Evolutionary conservation across 2,329 filamentous ascomycete species (phyloP).

Genomic region (Botryotinia globosa): DNA sequence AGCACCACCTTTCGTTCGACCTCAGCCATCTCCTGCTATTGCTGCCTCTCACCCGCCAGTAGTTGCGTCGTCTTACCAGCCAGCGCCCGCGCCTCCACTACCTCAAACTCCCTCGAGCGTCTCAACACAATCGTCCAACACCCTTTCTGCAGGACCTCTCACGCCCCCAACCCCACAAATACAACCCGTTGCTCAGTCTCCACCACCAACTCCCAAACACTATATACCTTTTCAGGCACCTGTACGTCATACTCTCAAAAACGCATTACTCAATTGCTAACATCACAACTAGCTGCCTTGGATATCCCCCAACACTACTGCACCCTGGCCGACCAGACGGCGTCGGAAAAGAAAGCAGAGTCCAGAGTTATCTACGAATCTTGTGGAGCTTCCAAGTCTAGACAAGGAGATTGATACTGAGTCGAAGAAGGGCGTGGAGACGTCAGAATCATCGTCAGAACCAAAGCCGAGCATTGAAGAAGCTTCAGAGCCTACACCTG

Average conservation of each 20-base stretch:
- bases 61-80: slow-evolving; percentile 45
- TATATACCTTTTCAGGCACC: slow-evolving; percentile 47
- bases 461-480: neutral
- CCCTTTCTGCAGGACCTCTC: slow-evolving; percentile 38
- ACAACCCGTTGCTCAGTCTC: slow-evolving; percentile 28
- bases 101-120: slow-evolving; percentile 41
- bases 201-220: slow-evolving; percentile 27
- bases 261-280: slow-evolving; percentile 33
- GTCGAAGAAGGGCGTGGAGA: neutral
- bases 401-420: slow-evolving; percentile 5
- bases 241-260: slow-evolving; percentile 42
- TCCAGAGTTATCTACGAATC: slow-evolving; percentile 28
- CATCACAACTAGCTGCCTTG: slow-evolving; percentile 51
- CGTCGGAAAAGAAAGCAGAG: slow-evolving; percentile 46
- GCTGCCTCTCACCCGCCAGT: slow-evolving; percentile 55
- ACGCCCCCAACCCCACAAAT: slow-evolving; percentile 49
- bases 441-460: neutral
- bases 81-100: slow-evolving; percentile 42
- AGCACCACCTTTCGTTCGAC: slow-evolving; percentile 44
- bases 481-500: neutral
- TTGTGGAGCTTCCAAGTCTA: slow-evolving; percentile 30
- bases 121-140: slow-evolving; percentile 38
- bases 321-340: slow-evolving; percentile 48
- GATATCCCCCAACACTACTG: slow-evolving; percentile 49
- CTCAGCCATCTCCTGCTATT: slow-evolving; percentile 52